Percentiles rank a stretch among this genome's conserved stretches.
phyloP scores from a whole-genome alignment of 306 rosid genomes.

The Inga laurina region DNA sequence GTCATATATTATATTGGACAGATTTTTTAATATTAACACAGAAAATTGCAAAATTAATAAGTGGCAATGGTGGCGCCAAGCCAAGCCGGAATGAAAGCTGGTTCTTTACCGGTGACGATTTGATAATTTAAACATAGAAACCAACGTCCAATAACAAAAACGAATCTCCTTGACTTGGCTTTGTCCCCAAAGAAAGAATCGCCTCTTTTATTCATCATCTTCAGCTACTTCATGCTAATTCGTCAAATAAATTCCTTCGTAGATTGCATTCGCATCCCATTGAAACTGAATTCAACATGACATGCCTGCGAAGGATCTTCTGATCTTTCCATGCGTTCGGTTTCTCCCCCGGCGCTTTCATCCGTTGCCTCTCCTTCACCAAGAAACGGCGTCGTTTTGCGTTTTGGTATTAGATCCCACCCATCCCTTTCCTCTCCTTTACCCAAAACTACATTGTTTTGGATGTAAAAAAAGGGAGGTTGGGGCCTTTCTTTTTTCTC shows the following conservation, averaged over 20 bases:
- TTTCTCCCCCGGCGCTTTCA: too few relatives aligned
- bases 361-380: too few relatives aligned
- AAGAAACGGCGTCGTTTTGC: too few relatives aligned
- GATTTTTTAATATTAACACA: background rate
- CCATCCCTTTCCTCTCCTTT: too few relatives aligned
- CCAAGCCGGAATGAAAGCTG: background rate
- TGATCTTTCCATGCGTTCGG: background rate
- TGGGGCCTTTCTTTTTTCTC: too few relatives aligned
- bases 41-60: background rate
- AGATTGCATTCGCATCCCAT: background rate
- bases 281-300: background rate
- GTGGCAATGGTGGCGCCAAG: background rate
- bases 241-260: background rate
- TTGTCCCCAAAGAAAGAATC: background rate
- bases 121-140: background rate
- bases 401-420: too few relatives aligned
- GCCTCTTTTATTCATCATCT: background rate
- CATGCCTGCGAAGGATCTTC: background rate
- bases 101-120: background rate
- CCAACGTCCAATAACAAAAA: background rate
- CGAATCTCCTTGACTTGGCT: background rate
- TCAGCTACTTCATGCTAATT: background rate
- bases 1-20: background rate
- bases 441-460: too few relatives aligned
- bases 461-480: too few relatives aligned